Percentiles rank a stretch among this genome's conserved stretches.
Evolutionary conservation across 2,329 filamentous ascomycete genomes (phyloP).

Genomic region (Reticulascus tulasneorum): DNA sequence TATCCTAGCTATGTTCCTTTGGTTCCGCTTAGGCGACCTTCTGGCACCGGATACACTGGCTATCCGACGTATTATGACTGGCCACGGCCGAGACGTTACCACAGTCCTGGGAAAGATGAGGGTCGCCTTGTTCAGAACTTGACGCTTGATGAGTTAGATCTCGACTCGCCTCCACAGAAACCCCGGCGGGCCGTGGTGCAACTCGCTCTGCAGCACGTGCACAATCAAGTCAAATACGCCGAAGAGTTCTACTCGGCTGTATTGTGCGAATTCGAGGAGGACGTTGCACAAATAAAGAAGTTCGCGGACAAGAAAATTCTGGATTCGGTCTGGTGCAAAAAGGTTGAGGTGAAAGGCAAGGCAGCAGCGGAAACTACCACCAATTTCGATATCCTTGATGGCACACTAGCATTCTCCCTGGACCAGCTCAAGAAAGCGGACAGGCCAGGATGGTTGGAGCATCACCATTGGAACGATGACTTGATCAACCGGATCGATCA

Average conservation of each 20-base stretch:
- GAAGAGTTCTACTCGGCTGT: slow-evolving; percentile 1
- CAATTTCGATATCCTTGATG: background rate
- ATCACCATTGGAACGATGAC: too few species aligned
- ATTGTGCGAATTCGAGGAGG: background rate
- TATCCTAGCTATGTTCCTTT: too few species aligned
- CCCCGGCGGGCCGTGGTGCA: too few species aligned
- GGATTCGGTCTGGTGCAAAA: slow-evolving; percentile 5
- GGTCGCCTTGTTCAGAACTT: too few species aligned
- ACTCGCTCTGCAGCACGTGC: slow-evolving; percentile 4
- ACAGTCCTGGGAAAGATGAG: too few species aligned
- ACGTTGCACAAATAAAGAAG: background rate
- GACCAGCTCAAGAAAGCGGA: slow-evolving; percentile 1
- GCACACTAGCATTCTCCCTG: slow-evolving; percentile 5
- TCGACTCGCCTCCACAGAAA: background rate
- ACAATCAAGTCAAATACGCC: slow-evolving; percentile 4
- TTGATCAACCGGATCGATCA: too few species aligned
- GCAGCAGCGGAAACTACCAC: background rate
- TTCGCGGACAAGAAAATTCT: slow-evolving; percentile 3
- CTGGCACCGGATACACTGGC: too few species aligned
- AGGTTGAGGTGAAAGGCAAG: background rate
- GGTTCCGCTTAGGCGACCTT: too few species aligned
- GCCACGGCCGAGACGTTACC: too few species aligned
- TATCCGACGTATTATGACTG: too few species aligned
- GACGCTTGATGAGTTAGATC: background rate
- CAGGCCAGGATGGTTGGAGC: too few species aligned